Base-by-base conservation (phyloP, 306 rosid genomes). In the Rosa rugosa region DNA sequence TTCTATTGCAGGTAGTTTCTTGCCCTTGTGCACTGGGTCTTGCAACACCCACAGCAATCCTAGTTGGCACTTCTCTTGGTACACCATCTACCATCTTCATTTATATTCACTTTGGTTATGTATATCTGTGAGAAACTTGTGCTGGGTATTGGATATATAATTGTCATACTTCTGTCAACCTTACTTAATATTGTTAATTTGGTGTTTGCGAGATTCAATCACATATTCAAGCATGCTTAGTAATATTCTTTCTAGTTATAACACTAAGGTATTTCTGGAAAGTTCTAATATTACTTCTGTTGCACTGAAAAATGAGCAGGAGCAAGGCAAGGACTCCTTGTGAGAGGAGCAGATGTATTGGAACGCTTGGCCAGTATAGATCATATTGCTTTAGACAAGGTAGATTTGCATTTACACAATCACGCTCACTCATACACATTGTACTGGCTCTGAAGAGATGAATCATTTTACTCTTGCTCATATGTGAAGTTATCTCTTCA, bases 1-100 rank as follows among this genome's bases (percentile, higher is more conserved):
- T 73, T 80, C 18, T 46, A 72, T 38, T 83, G 74, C 93, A 95
- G 98, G 99, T 96, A 76, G 98, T 96, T 79, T 96, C 98, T 81
- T 96, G 98, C 83, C 99, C 99, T 50, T 96, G 99, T 77, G 99
- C 97, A 71, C 74, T 95, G 83, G 99, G 99, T 85, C 98, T 95
- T 74, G 99, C 98, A 77, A 95, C 99, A 75, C 99, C 98, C 70
- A 96, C 98, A 46, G 97, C 99, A 82, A 96, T 93, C 85, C 89
- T 96, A 71, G 97, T 93, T 75, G 99, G 99, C 89, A 95, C 98
- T 80, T 93, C 98, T 54, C 93, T 93, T 57, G 98, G 98, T 93
- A 87, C 31, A 79, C 57, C 54, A 41, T 79, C 75, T 81, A 68
- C 59, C 49, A 23, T 75, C 71, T 79, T 80, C 69, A 44, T 68